Base-by-base conservation (phyloP, 495 filamentous ascomycete genomes). In the Penicillium pancosmium region DNA sequence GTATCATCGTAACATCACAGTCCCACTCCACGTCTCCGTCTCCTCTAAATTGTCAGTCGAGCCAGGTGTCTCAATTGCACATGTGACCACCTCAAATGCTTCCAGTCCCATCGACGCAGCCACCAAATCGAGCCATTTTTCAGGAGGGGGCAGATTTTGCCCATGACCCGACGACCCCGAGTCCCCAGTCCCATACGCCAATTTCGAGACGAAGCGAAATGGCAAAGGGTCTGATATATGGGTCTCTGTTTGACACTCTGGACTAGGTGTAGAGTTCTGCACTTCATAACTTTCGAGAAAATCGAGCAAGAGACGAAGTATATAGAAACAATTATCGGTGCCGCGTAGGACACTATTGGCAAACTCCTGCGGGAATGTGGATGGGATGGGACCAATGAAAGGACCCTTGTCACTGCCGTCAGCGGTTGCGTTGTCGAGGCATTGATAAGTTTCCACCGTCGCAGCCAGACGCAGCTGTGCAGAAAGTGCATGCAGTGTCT, bases 91-190 rank as follows among this genome's bases (percentile, higher is more conserved):
- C 2, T 66, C 57, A 18, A 68, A 60, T 27, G 66, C 63, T 12
- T 60, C 66, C 5, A 68, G 53, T 10, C 66, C 66, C 60, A 68
- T 60, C 16, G 66, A 68, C 33, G 66, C 64, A 43, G 66, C 66
- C 34, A 66, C 66, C 33, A 57, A 41, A 36, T 68, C 66, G 27
- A 65, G 55, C 66, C 66, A 68, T 49, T 61, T 53, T 36, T 63
- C 57, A 4, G 59, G 50, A 16, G 63, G 38, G 2, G 34, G 62
- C 18, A 55, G 18, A 7, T 41, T 21, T 18, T 54, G 13, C 13
- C 41, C 13, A 18, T 40, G 11, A 4, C 9, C 16, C 12, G 46
- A 7, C 21, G 34, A 21, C 27, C 12, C 51, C 3, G 51, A n/a
- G 16, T 43, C 35, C 10, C 18, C 15, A 25, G 19, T 18, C n/a